Evolutionary conservation across 1,284 basidiomycete species (phyloP).

Genomic region (Uromyces viciae-fabae): DNA sequence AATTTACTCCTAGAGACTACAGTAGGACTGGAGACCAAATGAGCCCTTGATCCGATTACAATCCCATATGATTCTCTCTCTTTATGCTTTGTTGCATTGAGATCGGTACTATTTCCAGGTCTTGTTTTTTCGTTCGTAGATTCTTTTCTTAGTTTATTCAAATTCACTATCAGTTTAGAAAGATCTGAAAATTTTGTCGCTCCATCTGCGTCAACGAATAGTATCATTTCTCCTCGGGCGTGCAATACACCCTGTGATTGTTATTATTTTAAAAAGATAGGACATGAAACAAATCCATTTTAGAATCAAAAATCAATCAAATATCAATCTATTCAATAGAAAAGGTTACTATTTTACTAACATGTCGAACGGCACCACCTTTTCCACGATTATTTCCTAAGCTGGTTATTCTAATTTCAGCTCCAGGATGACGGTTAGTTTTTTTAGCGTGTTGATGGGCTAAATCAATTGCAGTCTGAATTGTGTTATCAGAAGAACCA

Average conservation of each 20-base stretch:
- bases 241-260: conserved; percentile 65
- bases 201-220: conserved; percentile 91
- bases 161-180: conserved; percentile 66
- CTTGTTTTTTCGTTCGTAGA: neutral
- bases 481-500: conserved; percentile 74
- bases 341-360: conserved; percentile 47
- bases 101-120: neutral
- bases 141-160: conserved; percentile 62
- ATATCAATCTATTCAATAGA: neutral
- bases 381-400: conserved; percentile 79
- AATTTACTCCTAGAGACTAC: conserved; percentile 88
- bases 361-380: conserved; percentile 84
- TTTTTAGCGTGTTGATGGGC: conserved; percentile 61
- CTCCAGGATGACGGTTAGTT: conserved; percentile 54
- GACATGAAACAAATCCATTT: neutral
- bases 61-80: conserved; percentile 47
- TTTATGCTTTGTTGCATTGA: neutral
- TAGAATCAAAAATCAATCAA: neutral
- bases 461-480: conserved; percentile 64
- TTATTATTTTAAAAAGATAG: neutral
- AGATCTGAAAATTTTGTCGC: conserved; percentile 81
- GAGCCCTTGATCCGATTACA: conserved; percentile 77
- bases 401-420: conserved; percentile 68
- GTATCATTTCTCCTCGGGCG: conserved; percentile 68
- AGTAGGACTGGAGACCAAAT: conserved; percentile 81